A percentile compares a stretch with the other conserved stretches of the same genome.
Evolutionary conservation across 352 stramenopile species (phyloP).

Genomic region (Phytophthora melonis): DNA sequence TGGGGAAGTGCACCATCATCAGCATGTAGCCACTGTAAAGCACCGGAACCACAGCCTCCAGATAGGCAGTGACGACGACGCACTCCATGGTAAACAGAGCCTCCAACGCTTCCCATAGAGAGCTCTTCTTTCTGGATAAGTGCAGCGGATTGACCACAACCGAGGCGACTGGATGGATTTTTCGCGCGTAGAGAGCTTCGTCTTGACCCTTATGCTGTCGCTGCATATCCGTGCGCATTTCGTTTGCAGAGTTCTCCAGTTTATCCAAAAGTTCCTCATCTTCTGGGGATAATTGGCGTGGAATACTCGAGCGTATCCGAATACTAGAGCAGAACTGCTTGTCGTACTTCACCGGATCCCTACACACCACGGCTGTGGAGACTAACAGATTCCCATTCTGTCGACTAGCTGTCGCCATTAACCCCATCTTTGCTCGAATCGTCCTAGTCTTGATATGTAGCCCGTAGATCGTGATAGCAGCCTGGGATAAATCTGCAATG

Average conservation of each 20-base stretch:
- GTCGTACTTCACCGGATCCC: neutral
- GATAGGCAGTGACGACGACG: neutral
- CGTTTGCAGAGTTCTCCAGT: neutral
- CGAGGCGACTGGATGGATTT: neutral
- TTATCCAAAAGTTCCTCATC: neutral
- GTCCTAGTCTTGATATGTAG: neutral
- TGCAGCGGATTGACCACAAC: neutral
- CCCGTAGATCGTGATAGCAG: constrained; percentile 15
- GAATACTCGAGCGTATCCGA: neutral
- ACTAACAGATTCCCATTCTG: neutral
- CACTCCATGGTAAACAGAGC: neutral
- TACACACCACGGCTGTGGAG: constrained; percentile 2
- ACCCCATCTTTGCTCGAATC: neutral
- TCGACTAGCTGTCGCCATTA: neutral
- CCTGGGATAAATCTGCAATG: constrained; percentile 18
- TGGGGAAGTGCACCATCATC: constrained; percentile 1
- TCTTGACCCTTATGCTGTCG: neutral
- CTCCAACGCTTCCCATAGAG: neutral
- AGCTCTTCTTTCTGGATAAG: neutral
- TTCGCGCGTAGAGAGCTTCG: neutral
- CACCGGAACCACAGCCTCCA: neutral
- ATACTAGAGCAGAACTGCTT: neutral
- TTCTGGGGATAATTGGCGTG: neutral
- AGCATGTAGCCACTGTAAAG: neutral
- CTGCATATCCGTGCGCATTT: neutral